Conservation (phyloP, 495 filamentous ascomycete genomes). For the Xylaria cubensis region DNA sequence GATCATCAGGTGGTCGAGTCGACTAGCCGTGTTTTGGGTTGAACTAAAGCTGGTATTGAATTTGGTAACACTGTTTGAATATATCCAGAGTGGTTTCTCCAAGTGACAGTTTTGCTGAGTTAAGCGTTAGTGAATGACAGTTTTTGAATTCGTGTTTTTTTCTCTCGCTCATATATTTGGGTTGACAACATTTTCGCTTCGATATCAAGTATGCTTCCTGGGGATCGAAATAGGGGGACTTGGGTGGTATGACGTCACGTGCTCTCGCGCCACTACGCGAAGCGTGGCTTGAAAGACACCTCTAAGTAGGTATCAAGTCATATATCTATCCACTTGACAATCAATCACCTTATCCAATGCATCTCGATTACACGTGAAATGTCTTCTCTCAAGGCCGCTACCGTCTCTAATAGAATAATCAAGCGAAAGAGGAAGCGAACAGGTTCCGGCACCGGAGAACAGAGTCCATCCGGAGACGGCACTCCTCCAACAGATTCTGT, state of each 20-base stretch:
- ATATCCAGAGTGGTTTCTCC: not conserved
- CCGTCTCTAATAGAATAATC: constrained; percentile 60
- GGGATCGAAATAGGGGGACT: not conserved
- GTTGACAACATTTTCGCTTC: not conserved
- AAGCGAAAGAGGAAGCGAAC: constrained; percentile 62
- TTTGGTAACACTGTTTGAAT: not conserved
- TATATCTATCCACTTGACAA: not conserved
- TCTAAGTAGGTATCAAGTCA: not conserved
- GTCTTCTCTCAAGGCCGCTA: constrained; percentile 62
- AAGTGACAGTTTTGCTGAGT: not conserved
- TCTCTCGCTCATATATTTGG: no score
- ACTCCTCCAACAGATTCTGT: not conserved
- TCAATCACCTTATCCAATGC: constrained; percentile 27
- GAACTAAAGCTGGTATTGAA: not conserved
- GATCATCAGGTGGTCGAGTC: not conserved
- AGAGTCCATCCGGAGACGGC: not conserved
- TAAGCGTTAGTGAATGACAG: not conserved
- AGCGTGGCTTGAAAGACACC: constrained; percentile 27
- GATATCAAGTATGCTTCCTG: not conserved
- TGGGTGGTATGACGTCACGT: constrained; percentile 41
- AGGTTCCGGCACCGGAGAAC: constrained; percentile 32
- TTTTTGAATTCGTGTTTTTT: not conserved
- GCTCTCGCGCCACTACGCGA: constrained; percentile 39
- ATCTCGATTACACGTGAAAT: constrained; percentile 49
- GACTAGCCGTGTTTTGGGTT: not conserved